Conservation (phyloP, 306 rosid species). For the Alnus glutinosa region DNA sequence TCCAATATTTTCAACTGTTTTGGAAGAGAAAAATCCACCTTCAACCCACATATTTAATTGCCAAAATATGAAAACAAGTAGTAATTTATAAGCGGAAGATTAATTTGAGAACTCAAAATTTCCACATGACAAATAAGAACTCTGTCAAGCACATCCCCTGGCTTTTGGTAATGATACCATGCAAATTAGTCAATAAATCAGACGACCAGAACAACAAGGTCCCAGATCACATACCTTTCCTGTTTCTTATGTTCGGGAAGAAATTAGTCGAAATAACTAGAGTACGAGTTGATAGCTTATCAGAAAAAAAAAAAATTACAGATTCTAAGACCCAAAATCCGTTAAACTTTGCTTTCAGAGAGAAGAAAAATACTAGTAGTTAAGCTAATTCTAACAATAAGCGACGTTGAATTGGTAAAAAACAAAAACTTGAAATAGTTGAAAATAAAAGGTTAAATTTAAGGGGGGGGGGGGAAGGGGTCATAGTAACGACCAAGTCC, state of each 20-base stretch:
- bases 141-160: not conserved
- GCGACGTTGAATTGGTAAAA: not conserved
- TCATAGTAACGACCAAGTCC: not conserved
- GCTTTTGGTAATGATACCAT: not conserved
- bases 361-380: not conserved
- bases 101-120: not conserved
- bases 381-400: not conserved
- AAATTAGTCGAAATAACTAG: not conserved
- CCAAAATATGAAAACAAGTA: slow-evolving; percentile 9
- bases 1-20: slow-evolving; percentile 29
- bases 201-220: not conserved
- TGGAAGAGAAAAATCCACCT: slow-evolving; percentile 16
- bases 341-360: not conserved
- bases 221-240: not conserved
- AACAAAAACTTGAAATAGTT: not conserved
- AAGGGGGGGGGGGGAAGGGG: not conserved
- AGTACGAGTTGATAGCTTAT: not conserved
- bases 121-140: not conserved
- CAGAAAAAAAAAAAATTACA: not conserved
- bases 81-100: not conserved
- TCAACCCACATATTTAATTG: not conserved
- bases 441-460: not conserved
- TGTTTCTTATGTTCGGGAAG: not conserved
- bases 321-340: not conserved
- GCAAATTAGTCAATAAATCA: not conserved